phyloP scores from a whole-genome alignment of 2,329 filamentous ascomycete genomes.

The Fusarium musae region DNA sequence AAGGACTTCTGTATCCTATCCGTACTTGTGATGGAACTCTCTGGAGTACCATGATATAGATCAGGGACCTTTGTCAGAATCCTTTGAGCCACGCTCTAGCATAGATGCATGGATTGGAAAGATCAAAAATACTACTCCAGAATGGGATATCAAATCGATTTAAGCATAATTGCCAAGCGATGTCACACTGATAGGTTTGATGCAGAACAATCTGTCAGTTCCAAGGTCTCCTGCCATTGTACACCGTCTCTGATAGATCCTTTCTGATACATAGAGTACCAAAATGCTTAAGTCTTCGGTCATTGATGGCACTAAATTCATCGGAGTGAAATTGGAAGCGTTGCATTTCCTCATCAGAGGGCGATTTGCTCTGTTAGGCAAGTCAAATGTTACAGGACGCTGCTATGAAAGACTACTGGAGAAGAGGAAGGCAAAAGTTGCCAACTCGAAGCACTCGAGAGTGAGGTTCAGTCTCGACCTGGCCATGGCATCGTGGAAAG shows the following conservation, averaged over 20 bases:
- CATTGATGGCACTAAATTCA: too few species aligned
- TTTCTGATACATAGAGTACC: too few species aligned
- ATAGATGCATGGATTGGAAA: too few species aligned
- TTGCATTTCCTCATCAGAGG: neutral
- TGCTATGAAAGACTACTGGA: too few species aligned
- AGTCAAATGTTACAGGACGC: neutral
- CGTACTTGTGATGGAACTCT: too few species aligned
- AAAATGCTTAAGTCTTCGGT: too few species aligned
- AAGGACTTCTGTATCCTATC: neutral
- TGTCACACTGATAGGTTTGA: too few species aligned
- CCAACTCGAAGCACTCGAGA: neutral
- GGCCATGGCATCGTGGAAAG: neutral
- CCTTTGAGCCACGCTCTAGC: neutral
- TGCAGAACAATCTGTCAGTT: neutral
- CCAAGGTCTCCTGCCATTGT: accelerated
- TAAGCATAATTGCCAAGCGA: neutral
- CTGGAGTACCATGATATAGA: neutral
- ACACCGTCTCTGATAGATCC: neutral
- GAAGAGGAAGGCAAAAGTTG: neutral
- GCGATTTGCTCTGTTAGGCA: neutral
- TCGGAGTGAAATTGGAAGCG: too few species aligned
- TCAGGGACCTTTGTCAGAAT: neutral
- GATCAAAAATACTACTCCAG: too few species aligned
- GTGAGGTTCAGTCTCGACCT: neutral
- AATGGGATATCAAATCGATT: neutral